Percentiles rank a stretch among this genome's conserved stretches.
phyloP scores from a whole-genome alignment of 352 stramenopile genomes.

The Phytophthora colocasiae region DNA sequence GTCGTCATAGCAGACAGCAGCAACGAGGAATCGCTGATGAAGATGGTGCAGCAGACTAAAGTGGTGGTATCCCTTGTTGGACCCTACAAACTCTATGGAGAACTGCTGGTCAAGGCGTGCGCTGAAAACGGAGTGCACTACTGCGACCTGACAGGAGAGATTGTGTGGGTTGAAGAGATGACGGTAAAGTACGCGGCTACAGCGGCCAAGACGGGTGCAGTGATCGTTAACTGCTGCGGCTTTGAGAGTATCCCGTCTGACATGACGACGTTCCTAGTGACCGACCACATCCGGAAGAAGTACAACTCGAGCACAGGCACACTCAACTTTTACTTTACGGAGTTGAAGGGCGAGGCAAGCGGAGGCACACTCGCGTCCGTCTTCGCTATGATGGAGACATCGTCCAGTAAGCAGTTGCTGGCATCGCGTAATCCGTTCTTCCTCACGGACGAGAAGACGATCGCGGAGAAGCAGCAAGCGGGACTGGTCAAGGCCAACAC shows the following conservation, averaged over 20 bases:
- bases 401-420: constrained; percentile 46
- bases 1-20: constrained; percentile 62
- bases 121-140: constrained; percentile 92
- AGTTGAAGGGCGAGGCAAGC: constrained; percentile 59
- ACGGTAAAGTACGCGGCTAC: constrained; percentile 63
- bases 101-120: constrained; percentile 84
- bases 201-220: constrained; percentile 69
- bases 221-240: constrained; percentile 89
- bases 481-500: constrained; percentile 50
- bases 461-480: constrained; percentile 38
- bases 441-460: constrained; percentile 58
- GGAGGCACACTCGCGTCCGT: constrained; percentile 68
- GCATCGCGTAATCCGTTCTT: constrained; percentile 60
- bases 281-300: constrained; percentile 69
- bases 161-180: constrained; percentile 87
- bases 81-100: constrained; percentile 89
- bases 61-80: constrained; percentile 87
- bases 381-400: constrained; percentile 67
- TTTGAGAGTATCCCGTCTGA: constrained; percentile 92
- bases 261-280: constrained; percentile 76
- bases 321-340: constrained; percentile 59
- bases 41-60: constrained; percentile 80
- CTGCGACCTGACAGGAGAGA: constrained; percentile 92
- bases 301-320: constrained; percentile 43
- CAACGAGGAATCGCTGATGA: constrained; percentile 66